phyloP scores from a whole-genome alignment of 208 protist species.

The Zelonia costaricensis region DNA sequence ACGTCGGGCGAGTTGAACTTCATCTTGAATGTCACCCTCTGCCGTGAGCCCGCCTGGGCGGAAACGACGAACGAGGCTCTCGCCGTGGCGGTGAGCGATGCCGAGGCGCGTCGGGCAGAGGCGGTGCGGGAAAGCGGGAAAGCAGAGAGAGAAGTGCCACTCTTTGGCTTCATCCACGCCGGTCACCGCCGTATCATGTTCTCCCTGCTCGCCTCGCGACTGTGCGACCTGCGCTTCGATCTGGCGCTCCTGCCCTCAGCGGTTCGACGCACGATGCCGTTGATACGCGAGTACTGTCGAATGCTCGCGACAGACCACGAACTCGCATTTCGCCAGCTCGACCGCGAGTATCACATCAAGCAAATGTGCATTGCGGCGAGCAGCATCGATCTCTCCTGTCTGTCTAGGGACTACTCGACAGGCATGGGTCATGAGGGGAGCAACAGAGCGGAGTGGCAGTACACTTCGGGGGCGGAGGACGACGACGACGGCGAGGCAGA shows the following conservation, averaged over 20 bases:
- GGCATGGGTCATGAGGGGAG: too few species aligned
- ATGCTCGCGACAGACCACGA: not conserved
- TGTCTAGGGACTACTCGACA: not conserved
- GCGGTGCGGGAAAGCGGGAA: not conserved
- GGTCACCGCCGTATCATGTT: slow-evolving; percentile 1
- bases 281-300: slow-evolving; percentile 18
- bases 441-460: too few species aligned
- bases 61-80: not conserved
- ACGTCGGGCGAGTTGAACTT: slow-evolving; percentile 15
- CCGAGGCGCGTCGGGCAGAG: slow-evolving; percentile 7
- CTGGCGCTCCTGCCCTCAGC: not conserved
- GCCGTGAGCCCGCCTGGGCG: slow-evolving; percentile 10
- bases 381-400: not conserved
- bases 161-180: not conserved
- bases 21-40: slow-evolving; percentile 2
- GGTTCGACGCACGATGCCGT: not conserved
- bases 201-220: not conserved
- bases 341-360: not conserved
- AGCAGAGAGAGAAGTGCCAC: not conserved
- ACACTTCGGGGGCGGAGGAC: too few species aligned
- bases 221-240: slow-evolving; percentile 8
- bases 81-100: not conserved
- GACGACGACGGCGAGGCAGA: too few species aligned
- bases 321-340: not conserved
- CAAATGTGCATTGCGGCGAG: slow-evolving; percentile 1